phyloP scores from a whole-genome alignment of 139 green algal species.

The Micromonas commoda region DNA sequence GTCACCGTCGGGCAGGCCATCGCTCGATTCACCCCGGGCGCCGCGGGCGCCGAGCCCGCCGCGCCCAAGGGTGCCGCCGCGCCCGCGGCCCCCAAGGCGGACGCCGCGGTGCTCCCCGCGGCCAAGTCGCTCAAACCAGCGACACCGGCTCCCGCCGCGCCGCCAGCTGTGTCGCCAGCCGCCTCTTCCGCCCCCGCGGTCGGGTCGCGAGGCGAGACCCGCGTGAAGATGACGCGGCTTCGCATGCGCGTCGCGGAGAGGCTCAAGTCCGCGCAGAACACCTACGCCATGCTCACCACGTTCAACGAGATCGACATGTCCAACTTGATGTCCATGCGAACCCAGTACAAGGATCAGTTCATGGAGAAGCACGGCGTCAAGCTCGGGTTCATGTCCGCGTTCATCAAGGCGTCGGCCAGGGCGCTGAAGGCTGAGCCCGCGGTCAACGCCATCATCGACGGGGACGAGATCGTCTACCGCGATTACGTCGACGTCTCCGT shows the following conservation, averaged over 20 bases:
- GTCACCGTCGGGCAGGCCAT: constrained; percentile 82
- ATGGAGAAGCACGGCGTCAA: constrained; percentile 95
- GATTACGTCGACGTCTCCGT: constrained; percentile 81
- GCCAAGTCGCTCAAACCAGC: constrained; percentile 11
- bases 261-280: constrained; percentile 95
- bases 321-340: constrained; percentile 49
- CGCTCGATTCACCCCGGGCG: constrained; percentile 54
- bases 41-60: neutral
- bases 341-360: constrained; percentile 83
- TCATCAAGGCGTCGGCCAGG: constrained; percentile 81
- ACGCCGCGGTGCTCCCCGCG: neutral
- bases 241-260: constrained; percentile 81
- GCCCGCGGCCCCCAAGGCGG: neutral
- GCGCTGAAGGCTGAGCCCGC: constrained; percentile 79
- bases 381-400: constrained; percentile 97
- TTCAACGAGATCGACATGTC: constrained; percentile 99
- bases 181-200: neutral
- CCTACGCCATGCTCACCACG: constrained; percentile 94
- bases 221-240: constrained; percentile 94
- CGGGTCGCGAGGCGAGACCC: constrained; percentile 27
- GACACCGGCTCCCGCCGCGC: constrained; percentile 27
- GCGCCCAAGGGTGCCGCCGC: neutral
- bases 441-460: constrained; percentile 93
- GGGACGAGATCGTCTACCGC: constrained; percentile 89
- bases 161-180: constrained; percentile 8